Evolutionary conservation across 2,329 filamentous ascomycete species (phyloP), one percentile per base, ranked within the genome.

Genomic region (Exophiala alcalophila): DNA sequence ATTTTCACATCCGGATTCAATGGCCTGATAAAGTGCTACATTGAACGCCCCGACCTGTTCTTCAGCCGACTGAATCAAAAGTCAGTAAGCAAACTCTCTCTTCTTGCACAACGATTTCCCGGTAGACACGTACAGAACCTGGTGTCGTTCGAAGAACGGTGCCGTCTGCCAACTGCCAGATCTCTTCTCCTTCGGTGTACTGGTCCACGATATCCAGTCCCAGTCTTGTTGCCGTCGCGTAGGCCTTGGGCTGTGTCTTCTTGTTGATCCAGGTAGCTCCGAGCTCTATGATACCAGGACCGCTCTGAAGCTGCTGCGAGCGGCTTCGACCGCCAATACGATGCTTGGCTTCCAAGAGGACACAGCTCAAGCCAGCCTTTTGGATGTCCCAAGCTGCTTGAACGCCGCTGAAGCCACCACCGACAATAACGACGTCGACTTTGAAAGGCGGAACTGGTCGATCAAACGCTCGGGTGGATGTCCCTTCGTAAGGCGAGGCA

Each of bases 241-340:
- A 70, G 27, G 78, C 67, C 3, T 61, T 61, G 14, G 54, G 60
- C 49, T 80, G 77, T 30, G 70, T 74, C 1, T 60, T 69, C 33
- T 78, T 70, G 50, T 81, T 80, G 49, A 80, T 71, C 78, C 77
- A 81, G 0, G 73, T 75, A 0, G 74, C 78, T 2, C 77, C 77
- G 0, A 78, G 55, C 12, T 81, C 77, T 5, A 71, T 64, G 0
- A 61, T 46, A 0, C 57, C 12, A 53, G 47, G 50, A 4, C 53
- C 65, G 10, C 33, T 61, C 42, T 61, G 48, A 3, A 64, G 49
- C 0, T 61, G 57, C 3, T 60, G 39, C 4, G 64, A 70, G 58
- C 62, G 72, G 0, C 69, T 73, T 57, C 77, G 77, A 6, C 75
- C 74, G 0, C 74, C 73, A 1, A 76, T 68, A 0, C 70, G 64